A percentile compares a stretch with the other conserved stretches of the same genome.
Conservation (phyloP, 345 rosid species). For the Streptanthus diversifolius region DNA sequence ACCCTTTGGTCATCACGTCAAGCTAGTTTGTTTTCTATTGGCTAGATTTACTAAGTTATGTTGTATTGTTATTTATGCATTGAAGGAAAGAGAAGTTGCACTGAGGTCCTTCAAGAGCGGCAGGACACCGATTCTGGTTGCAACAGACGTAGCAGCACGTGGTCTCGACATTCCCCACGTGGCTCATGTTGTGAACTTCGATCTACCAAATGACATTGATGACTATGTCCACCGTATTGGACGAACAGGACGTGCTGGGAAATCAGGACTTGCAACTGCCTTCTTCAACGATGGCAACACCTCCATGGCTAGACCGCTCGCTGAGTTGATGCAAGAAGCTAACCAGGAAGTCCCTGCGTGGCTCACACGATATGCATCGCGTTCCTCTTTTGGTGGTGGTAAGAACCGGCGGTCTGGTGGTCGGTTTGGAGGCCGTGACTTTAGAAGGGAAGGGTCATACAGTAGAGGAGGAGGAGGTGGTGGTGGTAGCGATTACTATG, state of each 20-base stretch:
- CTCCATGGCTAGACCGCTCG: slow-evolving; percentile 62
- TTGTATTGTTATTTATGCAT: slow-evolving; percentile 1
- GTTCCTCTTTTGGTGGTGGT: slow-evolving; percentile 62
- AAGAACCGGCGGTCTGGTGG: slow-evolving; percentile 76
- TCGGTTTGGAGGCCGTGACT: slow-evolving; percentile 85
- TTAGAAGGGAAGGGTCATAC: slow-evolving; percentile 63
- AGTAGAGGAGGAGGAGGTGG: slow-evolving; percentile 55
- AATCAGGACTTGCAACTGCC: slow-evolving; percentile 87
- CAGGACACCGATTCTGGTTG: slow-evolving; percentile 84
- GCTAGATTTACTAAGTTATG: slow-evolving; percentile 2
- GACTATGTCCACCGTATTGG: slow-evolving; percentile 98
- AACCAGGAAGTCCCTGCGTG: slow-evolving; percentile 95
- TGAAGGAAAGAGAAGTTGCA: slow-evolving; percentile 94
- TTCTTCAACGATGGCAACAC: slow-evolving; percentile 81
- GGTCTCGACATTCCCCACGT: slow-evolving; percentile 98
- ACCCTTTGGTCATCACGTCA: neutral
- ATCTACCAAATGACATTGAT: slow-evolving; percentile 93
- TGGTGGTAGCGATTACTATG: slow-evolving; percentile 38
- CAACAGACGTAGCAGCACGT: slow-evolving; percentile 78
- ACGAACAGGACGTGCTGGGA: slow-evolving; percentile 97
- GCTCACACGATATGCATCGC: slow-evolving; percentile 80
- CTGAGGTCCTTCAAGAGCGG: slow-evolving; percentile 84
- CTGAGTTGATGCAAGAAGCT: slow-evolving; percentile 89
- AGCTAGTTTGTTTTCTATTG: neutral
- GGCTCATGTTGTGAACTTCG: slow-evolving; percentile 91